A percentile compares a stretch with the other conserved stretches of the same genome.
Evolutionary conservation across 2,329 filamentous ascomycete genomes (phyloP).

Genomic region (Cordyceps militaris): DNA sequence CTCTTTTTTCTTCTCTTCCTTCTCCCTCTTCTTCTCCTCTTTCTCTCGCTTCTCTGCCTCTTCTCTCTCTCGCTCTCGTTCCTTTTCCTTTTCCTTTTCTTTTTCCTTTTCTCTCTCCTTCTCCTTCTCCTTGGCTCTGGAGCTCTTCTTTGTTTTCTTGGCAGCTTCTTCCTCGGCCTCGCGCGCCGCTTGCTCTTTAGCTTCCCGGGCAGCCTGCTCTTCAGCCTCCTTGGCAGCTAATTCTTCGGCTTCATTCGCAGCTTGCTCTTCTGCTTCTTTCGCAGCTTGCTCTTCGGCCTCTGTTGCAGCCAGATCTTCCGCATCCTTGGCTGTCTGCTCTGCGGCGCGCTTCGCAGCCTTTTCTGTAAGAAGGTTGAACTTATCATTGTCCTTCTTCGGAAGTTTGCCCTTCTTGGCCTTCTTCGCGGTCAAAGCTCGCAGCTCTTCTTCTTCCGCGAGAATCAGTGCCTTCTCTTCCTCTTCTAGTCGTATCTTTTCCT

Average conservation of each 20-base stretch:
- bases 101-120: slow-evolving; percentile 21
- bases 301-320: slow-evolving; percentile 21
- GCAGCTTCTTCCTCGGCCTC: slow-evolving; percentile 26
- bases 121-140: slow-evolving; percentile 33
- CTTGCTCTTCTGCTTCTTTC: slow-evolving; percentile 21
- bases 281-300: slow-evolving; percentile 25
- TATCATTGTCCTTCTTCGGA: slow-evolving; percentile 24
- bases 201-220: slow-evolving; percentile 21
- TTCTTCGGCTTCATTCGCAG: slow-evolving; percentile 17
- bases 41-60: slow-evolving; percentile 17
- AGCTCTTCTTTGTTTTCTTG: slow-evolving; percentile 26
- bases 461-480: slow-evolving; percentile 20
- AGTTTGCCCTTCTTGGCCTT: slow-evolving; percentile 43
- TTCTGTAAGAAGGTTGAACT: slow-evolving; percentile 18
- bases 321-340: slow-evolving; percentile 20
- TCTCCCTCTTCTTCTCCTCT: slow-evolving; percentile 18
- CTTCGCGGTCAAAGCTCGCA: slow-evolving; percentile 38
- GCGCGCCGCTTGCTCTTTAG: slow-evolving; percentile 18
- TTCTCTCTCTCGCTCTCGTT: slow-evolving; percentile 21
- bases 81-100: slow-evolving; percentile 18
- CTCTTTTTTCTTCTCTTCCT: slow-evolving; percentile 16
- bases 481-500: slow-evolving; percentile 24
- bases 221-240: slow-evolving; percentile 22
- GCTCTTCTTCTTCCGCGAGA: slow-evolving; percentile 30
- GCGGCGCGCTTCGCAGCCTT: slow-evolving; percentile 17